Conservation (phyloP, 176 grass and related monocot species). For the Zizania latifolia region DNA sequence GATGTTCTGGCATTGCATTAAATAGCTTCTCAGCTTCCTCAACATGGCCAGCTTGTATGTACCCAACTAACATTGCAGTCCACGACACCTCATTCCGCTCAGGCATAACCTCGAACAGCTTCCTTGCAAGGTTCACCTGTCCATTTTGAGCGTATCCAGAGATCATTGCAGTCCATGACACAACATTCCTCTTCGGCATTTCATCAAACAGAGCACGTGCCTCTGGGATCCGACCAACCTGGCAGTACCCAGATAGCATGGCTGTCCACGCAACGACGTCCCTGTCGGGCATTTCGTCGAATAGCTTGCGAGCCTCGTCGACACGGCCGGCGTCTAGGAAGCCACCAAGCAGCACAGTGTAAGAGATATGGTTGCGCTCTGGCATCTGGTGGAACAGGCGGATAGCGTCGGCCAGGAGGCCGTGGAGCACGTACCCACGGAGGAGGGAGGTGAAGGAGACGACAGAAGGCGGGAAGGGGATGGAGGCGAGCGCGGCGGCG, state of each 20-base stretch:
- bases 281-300: slow-evolving; percentile 59
- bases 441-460: slow-evolving; percentile 66
- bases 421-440: slow-evolving; percentile 57
- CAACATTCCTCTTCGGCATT: slow-evolving; percentile 68
- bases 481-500: slow-evolving; percentile 51
- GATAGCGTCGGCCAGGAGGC: slow-evolving; percentile 45
- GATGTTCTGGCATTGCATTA: slow-evolving; percentile 44
- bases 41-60: slow-evolving; percentile 44
- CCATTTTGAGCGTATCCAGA: slow-evolving; percentile 49
- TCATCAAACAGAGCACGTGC: slow-evolving; percentile 57
- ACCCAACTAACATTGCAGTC: slow-evolving; percentile 65
- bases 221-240: slow-evolving; percentile 32
- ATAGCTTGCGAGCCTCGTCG: slow-evolving; percentile 47
- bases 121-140: slow-evolving; percentile 48
- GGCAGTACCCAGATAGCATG: slow-evolving; percentile 65
- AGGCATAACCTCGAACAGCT: slow-evolving; percentile 80
- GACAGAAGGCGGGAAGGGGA: slow-evolving; percentile 49
- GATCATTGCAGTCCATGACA: slow-evolving; percentile 73
- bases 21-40: slow-evolving; percentile 54
- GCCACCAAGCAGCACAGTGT: slow-evolving; percentile 57
- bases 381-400: slow-evolving; percentile 64
- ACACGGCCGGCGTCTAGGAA: slow-evolving; percentile 41
- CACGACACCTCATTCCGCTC: slow-evolving; percentile 71
- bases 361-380: slow-evolving; percentile 62
- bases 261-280: slow-evolving; percentile 56